phyloP scores from a whole-genome alignment of 371 early-diverging fungal genomes.

The Rhizopus microsporus region DNA sequence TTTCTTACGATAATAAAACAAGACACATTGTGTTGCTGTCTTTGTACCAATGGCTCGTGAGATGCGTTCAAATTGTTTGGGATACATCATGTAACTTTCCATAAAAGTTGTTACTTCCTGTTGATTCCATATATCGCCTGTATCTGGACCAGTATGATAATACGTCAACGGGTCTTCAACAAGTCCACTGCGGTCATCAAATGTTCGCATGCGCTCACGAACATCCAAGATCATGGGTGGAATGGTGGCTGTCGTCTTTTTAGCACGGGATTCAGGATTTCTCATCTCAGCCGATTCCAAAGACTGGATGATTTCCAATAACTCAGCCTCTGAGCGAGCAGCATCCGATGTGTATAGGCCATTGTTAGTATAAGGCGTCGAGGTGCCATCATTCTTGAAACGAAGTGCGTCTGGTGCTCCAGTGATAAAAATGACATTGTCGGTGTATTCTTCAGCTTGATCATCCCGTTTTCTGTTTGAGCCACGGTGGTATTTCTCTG shows the following conservation, averaged over 20 bases:
- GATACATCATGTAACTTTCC: slow-evolving; percentile 75
- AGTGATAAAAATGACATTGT: slow-evolving; percentile 40
- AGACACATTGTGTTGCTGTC: slow-evolving; percentile 81
- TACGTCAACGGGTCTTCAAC: slow-evolving; percentile 62
- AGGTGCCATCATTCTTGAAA: slow-evolving; percentile 37
- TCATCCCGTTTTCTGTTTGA: slow-evolving; percentile 43
- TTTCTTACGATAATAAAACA: slow-evolving; percentile 93
- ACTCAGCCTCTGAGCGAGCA: slow-evolving; percentile 82
- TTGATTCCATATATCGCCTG: slow-evolving; percentile 76
- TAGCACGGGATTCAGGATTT: slow-evolving; percentile 76
- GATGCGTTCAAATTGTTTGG: slow-evolving; percentile 92
- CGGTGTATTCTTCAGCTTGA: slow-evolving; percentile 49
- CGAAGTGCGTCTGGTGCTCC: slow-evolving; percentile 47
- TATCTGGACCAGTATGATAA: slow-evolving; percentile 62
- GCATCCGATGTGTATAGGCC: slow-evolving; percentile 69
- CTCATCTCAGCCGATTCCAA: slow-evolving; percentile 76
- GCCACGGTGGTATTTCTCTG: slow-evolving; percentile 38
- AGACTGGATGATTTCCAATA: slow-evolving; percentile 75
- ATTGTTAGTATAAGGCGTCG: slow-evolving; percentile 38
- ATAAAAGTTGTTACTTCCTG: slow-evolving; percentile 81
- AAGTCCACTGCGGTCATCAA: slow-evolving; percentile 64
- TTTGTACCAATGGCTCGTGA: slow-evolving; percentile 76
- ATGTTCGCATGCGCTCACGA: slow-evolving; percentile 58
- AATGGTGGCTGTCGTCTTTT: slow-evolving; percentile 76
- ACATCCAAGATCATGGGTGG: slow-evolving; percentile 76